Base-by-base conservation (phyloP, 2,329 filamentous ascomycete genomes). In the Fusarium devonianum region DNA sequence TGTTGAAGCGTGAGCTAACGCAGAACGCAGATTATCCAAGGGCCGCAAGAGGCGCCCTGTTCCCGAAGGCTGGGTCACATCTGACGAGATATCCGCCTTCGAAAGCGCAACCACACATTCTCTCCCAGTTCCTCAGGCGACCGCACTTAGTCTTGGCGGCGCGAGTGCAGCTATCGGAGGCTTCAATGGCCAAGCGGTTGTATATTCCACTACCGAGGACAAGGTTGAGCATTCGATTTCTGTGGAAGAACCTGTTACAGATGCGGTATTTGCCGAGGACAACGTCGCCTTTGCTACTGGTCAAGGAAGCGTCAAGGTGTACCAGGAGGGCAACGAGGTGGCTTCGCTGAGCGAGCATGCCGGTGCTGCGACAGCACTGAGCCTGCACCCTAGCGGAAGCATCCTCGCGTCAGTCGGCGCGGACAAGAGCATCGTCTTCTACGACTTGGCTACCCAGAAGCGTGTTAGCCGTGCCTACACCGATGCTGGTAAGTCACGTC, bases 401-500 rank as follows among this genome's bases (percentile, higher is more conserved):
- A 84, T 99, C 47, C 71, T 97, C 35, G 93, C 90, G 2, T 96
- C 93, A 0, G 89, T 94, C 23, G 92, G 93, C 37, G 82, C 85
- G 2, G 94, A 99, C 71, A 97, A 96, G 82, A 93, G 89, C 71
- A 92, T 96, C 67, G 84, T 92, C 2, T 84, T 97, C 55, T 97
- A 97, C 72, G 91, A 97, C 60, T 72, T 97, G 28, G 72, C 79
- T 14, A 79, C 78, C 4, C 78, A 85, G 67, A 83, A 85, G 65
- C 83, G 86, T 18, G 84, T 92, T 35, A 88, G 87, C 44, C 90
- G 93, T 61, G 84, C 92, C 30, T 94, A 88, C 69, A 88, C 86
- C 17, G 87, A 93, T 71, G 82, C 88, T 57, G 83, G 91, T 94
- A 83, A 73, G 87, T 80, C 39, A 13, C 12, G 21, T 7, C 37